A percentile compares a stretch with the other conserved stretches of the same genome.
phyloP scores from a whole-genome alignment of 441 rosid species.

The Codiaeum variegatum region DNA sequence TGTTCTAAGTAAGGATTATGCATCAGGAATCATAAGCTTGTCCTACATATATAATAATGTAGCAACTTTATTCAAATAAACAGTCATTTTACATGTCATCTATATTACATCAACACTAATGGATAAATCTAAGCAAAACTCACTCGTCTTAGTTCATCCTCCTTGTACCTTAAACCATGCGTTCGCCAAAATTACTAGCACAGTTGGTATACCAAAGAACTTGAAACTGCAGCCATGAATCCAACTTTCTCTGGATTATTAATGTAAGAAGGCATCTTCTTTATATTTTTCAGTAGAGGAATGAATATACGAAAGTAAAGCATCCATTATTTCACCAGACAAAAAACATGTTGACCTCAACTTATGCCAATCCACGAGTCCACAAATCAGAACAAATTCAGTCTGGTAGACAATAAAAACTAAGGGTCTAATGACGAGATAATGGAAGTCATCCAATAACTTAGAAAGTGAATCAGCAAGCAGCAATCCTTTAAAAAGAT shows the following conservation, averaged over 20 bases:
- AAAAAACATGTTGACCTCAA: background rate
- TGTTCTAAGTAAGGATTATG: background rate
- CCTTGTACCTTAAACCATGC: background rate
- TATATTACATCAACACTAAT: background rate
- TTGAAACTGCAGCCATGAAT: background rate
- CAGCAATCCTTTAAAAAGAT: background rate
- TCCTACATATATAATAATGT: slow-evolving; percentile 4
- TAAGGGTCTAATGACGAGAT: background rate
- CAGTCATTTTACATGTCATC: background rate
- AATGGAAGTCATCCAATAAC: background rate
- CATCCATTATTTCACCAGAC: background rate
- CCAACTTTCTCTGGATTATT: background rate
- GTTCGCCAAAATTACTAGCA: background rate
- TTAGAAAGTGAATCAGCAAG: background rate
- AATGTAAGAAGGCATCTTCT: slow-evolving; percentile 1
- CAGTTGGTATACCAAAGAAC: background rate
- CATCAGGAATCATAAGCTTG: background rate
- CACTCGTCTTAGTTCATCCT: background rate
- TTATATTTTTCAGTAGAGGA: background rate
- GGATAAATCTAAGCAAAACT: background rate
- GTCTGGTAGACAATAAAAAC: background rate
- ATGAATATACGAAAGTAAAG: background rate
- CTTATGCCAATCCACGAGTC: background rate
- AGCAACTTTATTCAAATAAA: background rate
- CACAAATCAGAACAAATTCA: background rate